These are phyloP conservation scores for Puccinellia tenuiflora DNA, from an alignment of 176 grass and related monocot genomes.

Conservation along the genomic window DNA sequence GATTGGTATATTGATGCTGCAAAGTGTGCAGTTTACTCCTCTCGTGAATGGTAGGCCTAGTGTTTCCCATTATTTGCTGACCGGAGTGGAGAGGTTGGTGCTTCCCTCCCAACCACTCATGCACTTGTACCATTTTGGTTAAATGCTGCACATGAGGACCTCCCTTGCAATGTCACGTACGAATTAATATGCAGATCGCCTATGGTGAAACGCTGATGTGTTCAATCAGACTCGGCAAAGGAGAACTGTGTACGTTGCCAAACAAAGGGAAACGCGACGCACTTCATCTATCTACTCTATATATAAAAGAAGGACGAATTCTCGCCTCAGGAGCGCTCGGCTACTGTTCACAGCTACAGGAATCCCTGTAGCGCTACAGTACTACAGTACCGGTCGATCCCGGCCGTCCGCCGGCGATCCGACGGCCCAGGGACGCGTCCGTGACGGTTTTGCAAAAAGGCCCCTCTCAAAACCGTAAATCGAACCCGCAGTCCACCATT, in stretches of 20 bases:
- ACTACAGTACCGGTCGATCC: too few relatives aligned
- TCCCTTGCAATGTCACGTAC: conserved; percentile 27
- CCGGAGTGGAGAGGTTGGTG: conserved; percentile 28
- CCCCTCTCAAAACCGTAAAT: too few relatives aligned
- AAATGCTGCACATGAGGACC: conserved; percentile 44
- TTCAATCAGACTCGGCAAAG: conserved; percentile 13
- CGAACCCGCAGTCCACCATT: too few relatives aligned
- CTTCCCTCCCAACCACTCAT: conserved; percentile 16
- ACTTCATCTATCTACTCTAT: too few relatives aligned
- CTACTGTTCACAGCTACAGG: too few relatives aligned
- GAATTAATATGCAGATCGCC: conserved; percentile 4
- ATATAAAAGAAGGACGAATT: too few relatives aligned
- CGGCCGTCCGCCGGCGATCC: too few relatives aligned
- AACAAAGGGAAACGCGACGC: neutral
- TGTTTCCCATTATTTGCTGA: conserved; percentile 21
- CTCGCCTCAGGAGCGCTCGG: too few relatives aligned
- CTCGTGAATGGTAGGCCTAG: conserved; percentile 38
- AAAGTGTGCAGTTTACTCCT: conserved; percentile 24
- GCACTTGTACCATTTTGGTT: conserved; percentile 34
- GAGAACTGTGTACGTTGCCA: neutral
- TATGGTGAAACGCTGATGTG: conserved; percentile 11
- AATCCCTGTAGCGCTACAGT: too few relatives aligned
- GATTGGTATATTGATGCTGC: neutral
- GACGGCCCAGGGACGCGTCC: too few relatives aligned
- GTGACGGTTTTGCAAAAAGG: too few relatives aligned